Percentiles rank a stretch among this genome's conserved stretches.
These are phyloP conservation scores for Colletotrichum sp. DNA, from an alignment of 2,329 filamentous ascomycete genomes.

Conservation along the genomic window DNA sequence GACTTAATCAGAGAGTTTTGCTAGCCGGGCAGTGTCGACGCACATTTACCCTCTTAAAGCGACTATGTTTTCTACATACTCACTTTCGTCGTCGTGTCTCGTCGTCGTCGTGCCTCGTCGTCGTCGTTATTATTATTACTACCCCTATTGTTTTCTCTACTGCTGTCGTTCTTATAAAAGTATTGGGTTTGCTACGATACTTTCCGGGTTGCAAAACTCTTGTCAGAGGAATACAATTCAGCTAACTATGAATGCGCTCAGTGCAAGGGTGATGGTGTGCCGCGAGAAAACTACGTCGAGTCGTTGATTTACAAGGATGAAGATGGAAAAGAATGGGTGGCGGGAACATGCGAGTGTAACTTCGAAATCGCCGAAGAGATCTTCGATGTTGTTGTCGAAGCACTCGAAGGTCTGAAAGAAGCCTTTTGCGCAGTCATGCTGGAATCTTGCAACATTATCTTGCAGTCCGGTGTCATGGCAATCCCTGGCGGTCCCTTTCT, in stretches of 20 bases:
- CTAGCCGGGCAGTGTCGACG: no score
- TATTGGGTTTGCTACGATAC: no score
- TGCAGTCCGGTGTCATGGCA: not conserved
- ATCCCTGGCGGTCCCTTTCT: not conserved
- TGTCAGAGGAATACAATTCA: no score
- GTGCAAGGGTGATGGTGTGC: not conserved
- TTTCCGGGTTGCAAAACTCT: no score
- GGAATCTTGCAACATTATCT: not conserved
- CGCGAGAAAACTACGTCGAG: not conserved
- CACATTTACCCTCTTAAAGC: no score
- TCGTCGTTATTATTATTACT: no score
- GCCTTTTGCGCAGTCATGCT: not conserved
- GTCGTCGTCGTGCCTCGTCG: no score
- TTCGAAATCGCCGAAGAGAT: not conserved
- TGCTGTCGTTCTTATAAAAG: not conserved
- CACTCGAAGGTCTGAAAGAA: not conserved
- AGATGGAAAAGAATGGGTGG: not conserved
- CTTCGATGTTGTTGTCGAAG: not conserved
- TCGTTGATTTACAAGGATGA: not conserved
- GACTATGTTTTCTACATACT: no score
- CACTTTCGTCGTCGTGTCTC: no score
- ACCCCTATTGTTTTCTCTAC: no score
- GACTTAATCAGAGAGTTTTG: no score
- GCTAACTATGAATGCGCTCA: no score
- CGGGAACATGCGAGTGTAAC: not conserved